Conservation (phyloP, 208 protist genomes). For the Blechomonas ayalai region DNA sequence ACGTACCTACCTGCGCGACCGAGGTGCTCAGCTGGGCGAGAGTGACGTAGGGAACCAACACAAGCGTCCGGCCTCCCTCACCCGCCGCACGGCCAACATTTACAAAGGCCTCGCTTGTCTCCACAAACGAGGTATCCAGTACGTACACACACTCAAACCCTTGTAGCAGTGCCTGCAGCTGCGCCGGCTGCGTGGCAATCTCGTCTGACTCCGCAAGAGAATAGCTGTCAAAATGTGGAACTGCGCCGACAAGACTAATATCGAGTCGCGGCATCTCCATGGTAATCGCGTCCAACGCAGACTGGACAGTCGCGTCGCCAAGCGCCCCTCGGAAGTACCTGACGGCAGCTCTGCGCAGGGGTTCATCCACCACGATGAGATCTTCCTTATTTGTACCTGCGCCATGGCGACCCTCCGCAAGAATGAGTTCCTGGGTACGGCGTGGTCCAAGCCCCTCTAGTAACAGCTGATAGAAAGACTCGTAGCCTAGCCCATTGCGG, state of each 20-base stretch:
- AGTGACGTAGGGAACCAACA: constrained; percentile 52
- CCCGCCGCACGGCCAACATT: constrained; percentile 16
- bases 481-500: constrained; percentile 48
- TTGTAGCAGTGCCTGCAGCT: constrained; percentile 22
- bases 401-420: constrained; percentile 36
- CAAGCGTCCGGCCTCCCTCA: constrained; percentile 11
- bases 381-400: constrained; percentile 50
- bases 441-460: constrained; percentile 21
- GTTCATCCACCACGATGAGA: constrained; percentile 56
- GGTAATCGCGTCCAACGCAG: constrained; percentile 56
- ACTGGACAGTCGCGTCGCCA: constrained; percentile 27
- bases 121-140: constrained; percentile 80
- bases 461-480: constrained; percentile 46
- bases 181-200: constrained; percentile 40
- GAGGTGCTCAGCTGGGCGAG: constrained; percentile 57
- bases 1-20: constrained; percentile 12
- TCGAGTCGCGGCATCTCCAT: constrained; percentile 66
- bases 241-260: constrained; percentile 48
- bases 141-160: constrained; percentile 47
- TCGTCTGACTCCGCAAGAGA: constrained; percentile 28
- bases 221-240: constrained; percentile 72
- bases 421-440: neutral
- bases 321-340: constrained; percentile 26
- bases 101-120: constrained; percentile 67
- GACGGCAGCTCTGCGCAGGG: constrained; percentile 27